Conservation (phyloP, 495 filamentous ascomycete species). For the Trichoderma gamsii region DNA sequence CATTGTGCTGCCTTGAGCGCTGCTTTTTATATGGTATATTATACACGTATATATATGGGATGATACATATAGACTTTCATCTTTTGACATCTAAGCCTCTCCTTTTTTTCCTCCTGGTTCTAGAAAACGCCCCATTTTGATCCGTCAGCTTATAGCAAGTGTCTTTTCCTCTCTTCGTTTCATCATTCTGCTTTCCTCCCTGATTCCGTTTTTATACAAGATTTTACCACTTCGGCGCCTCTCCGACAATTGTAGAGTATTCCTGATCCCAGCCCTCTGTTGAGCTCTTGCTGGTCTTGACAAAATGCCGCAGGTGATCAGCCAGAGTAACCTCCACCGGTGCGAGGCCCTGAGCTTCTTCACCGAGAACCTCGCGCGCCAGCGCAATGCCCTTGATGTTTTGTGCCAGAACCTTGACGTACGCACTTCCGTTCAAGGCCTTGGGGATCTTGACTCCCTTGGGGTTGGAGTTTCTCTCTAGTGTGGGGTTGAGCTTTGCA, state of each 20-base stretch:
- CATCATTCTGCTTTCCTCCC: neutral
- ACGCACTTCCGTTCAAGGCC: conserved; percentile 3
- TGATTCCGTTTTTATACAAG: neutral
- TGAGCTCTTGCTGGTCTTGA: conserved; percentile 6
- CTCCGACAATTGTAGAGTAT: neutral
- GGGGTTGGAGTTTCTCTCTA: neutral
- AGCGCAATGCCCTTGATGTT: conserved; percentile 6
- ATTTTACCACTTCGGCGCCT: conserved; percentile 3
- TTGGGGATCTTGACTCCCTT: neutral
- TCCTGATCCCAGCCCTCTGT: conserved; percentile 1
- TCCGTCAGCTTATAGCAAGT: neutral
- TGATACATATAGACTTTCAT: conserved; percentile 4
- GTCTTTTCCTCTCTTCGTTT: neutral
- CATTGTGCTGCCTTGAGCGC: conserved; percentile 67
- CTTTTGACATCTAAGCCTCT: neutral
- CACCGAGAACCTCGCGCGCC: neutral
- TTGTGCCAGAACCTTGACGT: conserved; percentile 12
- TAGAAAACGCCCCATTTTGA: neutral
- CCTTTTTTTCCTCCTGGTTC: conserved; percentile 1
- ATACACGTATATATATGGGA: neutral
- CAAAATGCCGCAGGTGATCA: neutral
- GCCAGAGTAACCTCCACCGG: neutral
- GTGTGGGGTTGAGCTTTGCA: neutral
- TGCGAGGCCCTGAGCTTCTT: neutral
- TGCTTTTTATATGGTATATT: neutral